These are phyloP conservation scores for Exophiala lecanii-corni DNA, from an alignment of 2,329 filamentous ascomycete species.

Conservation along the genomic window DNA sequence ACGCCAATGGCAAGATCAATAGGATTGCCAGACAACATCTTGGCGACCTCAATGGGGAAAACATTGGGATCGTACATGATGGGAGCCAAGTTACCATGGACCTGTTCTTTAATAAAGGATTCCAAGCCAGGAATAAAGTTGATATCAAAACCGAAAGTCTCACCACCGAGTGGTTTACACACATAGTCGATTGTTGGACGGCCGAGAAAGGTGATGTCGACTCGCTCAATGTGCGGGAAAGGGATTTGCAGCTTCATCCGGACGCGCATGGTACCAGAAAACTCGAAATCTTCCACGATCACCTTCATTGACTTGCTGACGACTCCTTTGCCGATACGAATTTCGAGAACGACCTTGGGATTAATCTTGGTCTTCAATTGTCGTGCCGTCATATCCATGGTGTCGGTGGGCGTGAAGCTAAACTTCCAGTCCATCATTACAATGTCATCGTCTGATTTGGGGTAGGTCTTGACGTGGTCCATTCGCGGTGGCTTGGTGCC, in stretches of 20 bases:
- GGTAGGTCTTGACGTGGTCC: constrained; percentile 98
- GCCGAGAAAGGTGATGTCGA: constrained; percentile 93
- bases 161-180: constrained; percentile 93
- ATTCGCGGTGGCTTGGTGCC: constrained; percentile 92
- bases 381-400: constrained; percentile 79
- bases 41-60: constrained; percentile 96
- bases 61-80: constrained; percentile 99
- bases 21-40: constrained; percentile 90
- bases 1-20: constrained; percentile 96
- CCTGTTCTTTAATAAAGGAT: constrained; percentile 89
- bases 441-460: constrained; percentile 88
- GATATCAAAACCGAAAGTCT: constrained; percentile 95
- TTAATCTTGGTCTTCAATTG: constrained; percentile 96
- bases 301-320: constrained; percentile 96
- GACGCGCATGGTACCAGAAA: constrained; percentile 89
- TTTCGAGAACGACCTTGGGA: constrained; percentile 91
- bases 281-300: constrained; percentile 97
- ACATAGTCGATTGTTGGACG: constrained; percentile 90
- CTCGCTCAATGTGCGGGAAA: constrained; percentile 89
- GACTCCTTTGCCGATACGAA: constrained; percentile 90
- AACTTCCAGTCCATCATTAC: constrained; percentile 99
- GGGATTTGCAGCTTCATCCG: constrained; percentile 96
- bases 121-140: constrained; percentile 97
- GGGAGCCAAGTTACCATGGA: constrained; percentile 85
- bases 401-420: constrained; percentile 96